Conservation (phyloP, 192 early-diverging fungal genomes). For the Funneliformis geosporum region DNA sequence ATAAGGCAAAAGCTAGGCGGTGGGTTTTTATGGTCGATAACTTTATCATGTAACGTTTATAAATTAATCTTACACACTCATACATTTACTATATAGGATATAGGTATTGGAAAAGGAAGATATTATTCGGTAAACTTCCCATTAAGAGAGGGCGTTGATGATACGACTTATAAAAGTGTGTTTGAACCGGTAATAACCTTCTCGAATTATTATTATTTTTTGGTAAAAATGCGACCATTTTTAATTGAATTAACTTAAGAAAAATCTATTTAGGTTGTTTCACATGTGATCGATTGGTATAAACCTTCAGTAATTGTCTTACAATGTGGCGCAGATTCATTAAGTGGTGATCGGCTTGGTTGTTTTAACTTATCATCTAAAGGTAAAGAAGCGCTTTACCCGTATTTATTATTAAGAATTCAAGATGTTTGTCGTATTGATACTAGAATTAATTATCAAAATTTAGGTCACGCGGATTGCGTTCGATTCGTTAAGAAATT, state of each 20-base stretch:
- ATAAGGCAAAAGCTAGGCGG: neutral
- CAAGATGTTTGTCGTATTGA: neutral
- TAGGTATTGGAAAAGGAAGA: slow-evolving; percentile 87
- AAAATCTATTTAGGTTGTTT: slow-evolving; percentile 49
- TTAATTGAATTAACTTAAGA: no score
- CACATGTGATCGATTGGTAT: slow-evolving; percentile 90
- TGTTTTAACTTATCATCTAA: slow-evolving; percentile 93
- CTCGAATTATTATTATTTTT: neutral
- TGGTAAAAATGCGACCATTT: no score
- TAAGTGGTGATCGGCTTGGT: slow-evolving; percentile 91
- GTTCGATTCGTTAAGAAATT: slow-evolving; percentile 90
- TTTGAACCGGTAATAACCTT: slow-evolving; percentile 71
- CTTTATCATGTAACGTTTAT: neutral
- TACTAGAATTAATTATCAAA: neutral
- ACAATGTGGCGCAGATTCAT: slow-evolving; percentile 96
- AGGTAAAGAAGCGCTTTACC: slow-evolving; percentile 38
- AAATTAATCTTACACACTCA: slow-evolving; percentile 21
- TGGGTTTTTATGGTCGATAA: slow-evolving; percentile 5
- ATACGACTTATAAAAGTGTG: slow-evolving; percentile 85
- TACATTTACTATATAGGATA: slow-evolving; percentile 60
- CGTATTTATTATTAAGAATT: neutral
- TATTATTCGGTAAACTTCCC: slow-evolving; percentile 97
- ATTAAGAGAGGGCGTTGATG: slow-evolving; percentile 91
- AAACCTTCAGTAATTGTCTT: slow-evolving; percentile 88
- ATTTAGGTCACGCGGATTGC: slow-evolving; percentile 82